These are phyloP conservation scores for Fusarium longipes DNA, from an alignment of 2,329 filamentous ascomycete genomes.

Conservation along the genomic window DNA sequence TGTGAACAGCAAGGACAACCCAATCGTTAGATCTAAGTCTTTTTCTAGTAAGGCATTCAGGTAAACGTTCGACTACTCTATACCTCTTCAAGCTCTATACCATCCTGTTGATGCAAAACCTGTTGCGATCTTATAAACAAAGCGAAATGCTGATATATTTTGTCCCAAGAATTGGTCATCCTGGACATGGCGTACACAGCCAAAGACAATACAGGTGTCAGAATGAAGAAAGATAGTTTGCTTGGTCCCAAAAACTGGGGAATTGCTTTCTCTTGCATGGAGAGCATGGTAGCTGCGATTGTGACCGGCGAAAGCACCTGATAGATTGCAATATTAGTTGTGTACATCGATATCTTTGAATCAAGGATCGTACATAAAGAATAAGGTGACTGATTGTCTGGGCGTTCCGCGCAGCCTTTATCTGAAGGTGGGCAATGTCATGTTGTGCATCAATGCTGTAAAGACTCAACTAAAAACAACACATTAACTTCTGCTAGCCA, in stretches of 20 bases:
- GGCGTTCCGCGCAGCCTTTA: not conserved
- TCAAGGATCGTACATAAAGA: too few species aligned
- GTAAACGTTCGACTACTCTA: too few species aligned
- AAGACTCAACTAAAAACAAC: not conserved
- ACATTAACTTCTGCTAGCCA: too few species aligned
- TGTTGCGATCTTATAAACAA: not conserved
- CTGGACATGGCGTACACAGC: not conserved
- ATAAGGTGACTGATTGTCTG: not conserved
- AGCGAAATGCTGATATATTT: not conserved
- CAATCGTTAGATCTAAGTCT: too few species aligned
- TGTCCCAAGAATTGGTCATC: not conserved
- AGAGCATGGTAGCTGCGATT: conserved; percentile 12
- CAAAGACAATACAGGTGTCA: not conserved
- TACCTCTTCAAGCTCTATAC: not conserved
- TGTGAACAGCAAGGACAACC: too few species aligned
- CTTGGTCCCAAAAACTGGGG: not conserved
- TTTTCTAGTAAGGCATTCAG: too few species aligned
- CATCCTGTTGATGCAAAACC: not conserved
- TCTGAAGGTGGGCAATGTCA: not conserved
- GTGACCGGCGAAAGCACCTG: not conserved
- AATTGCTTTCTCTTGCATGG: conserved; percentile 28
- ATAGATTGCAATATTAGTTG: not conserved
- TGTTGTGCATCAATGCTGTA: not conserved
- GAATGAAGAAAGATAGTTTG: not conserved
- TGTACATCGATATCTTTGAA: too few species aligned